Base-by-base conservation (phyloP, 495 filamentous ascomycete species). In the Darksidea phi region DNA sequence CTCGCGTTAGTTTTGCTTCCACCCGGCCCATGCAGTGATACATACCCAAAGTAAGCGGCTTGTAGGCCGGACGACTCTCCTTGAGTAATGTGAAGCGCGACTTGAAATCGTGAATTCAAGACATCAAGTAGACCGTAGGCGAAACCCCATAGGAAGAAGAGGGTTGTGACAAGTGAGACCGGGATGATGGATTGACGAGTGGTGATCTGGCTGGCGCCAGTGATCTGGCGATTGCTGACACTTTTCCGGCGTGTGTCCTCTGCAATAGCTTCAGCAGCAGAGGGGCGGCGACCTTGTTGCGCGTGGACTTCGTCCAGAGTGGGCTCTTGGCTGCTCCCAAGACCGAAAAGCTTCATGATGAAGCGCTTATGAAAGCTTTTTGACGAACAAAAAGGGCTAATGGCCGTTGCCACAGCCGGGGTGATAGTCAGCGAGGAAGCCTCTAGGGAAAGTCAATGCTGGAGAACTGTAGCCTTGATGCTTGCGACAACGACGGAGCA, bases 101-200 rank as follows among this genome's bases (percentile, higher is more conserved):
- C 72, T 48, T 83, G 80, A 68, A 84, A 83, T 51, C 80, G 75
- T 11, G 76, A 75, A 67, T 82, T 85, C 50, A 84, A 63, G 23
- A 79, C 76, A 69, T 82, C 80, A 20, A 84, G 73, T 5, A 84
- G 72, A 23, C 82, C 79, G 63, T 77, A 71, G n/a, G 79, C 78
- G 47, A 83, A 83, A 8, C 80, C 80, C 80, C 79, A 69, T 26
- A 69, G 63, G 59, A 73, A 74, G 66, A 74, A 73, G 17, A 73
- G 64, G 12, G 69, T 49, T 4, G 72, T 74, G 25, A 74, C 69
- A 32, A 74, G 61, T 3, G 70, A 26, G 6, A 71, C 64, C 1
- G 70, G 70, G 24, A 71, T 47, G 28, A 72, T 71, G 18, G 68
- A 72, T 58, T 72, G 70, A 18, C 68, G 62, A 25, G 57, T 61